Evolutionary conservation across 805 yeast genomes (phyloP), one percentile per base, ranked within the genome.

Genomic region (Kodamaea laetipori): DNA sequence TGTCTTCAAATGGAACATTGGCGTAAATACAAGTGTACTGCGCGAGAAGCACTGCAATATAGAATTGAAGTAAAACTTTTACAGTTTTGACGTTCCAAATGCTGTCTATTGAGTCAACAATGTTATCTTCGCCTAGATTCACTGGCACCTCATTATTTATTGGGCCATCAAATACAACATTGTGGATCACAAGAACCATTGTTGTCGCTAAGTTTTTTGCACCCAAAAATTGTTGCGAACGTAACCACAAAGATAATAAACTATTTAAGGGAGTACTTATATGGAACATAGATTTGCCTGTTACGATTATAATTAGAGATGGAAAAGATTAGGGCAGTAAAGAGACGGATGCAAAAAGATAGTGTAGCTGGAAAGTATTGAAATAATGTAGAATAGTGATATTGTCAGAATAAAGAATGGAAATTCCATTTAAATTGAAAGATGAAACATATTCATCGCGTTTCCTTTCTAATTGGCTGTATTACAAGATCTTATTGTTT

Each of bases 1-100:
- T 61, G 12, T 55, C 55, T 13, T 66, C 69, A 41, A 64, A 64
- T 1, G 74, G 73, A 10, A 65, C 63, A 9, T 58, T 55, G 9
- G 57, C 53, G 45, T 57, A 68, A 8, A 60, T 49, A 11, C 54
- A 39, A 15, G 65, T 44, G 44, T 69, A 68, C 45, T 68, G 69
- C 4, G 43, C 24, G 18, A 66, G 44, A 18, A 67, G 49, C 24
- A 54, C 36, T 1, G 49, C 49, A 47, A 61, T 51, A 44, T 54
- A 64, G 4, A 50, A 3, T 17, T 52, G 50, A 18, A 56, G 45
- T 6, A 50, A 37, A 8, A 41, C 16, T 18, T 47, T 48, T 21
- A 48, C 48, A 3, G 32, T 9, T 8, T 39, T 38, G 3, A 49
- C 43, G 41, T 48, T 49, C 41, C 54, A 59, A 15, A 57, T 47